Base-by-base conservation (phyloP, 192 early-diverging fungal genomes). In the Borealophlyctis nickersoniae region DNA sequence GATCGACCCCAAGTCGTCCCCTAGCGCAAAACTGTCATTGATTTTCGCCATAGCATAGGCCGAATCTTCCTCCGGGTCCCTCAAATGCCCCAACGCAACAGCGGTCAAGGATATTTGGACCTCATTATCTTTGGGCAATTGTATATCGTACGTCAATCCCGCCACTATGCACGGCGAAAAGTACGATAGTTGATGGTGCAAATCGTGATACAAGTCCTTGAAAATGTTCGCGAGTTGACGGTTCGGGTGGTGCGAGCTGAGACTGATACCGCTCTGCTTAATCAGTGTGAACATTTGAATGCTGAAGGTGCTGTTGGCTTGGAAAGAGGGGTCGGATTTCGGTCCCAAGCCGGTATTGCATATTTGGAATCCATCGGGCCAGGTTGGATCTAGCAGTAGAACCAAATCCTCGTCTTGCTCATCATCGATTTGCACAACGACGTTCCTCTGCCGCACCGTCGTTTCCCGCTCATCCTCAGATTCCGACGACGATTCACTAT, bases 401-500 rank as follows among this genome's bases (percentile, higher is more conserved):
- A 82, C 75, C 31, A 82, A 72, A 58, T 91, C 89, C 66, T 90
- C 88, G 68, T 91, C 89, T 3, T 85, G 83, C 48, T 90, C 89
- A 58, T 91, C 89, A 58, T 91, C 89, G 61, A 91, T 88, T 72
- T 91, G 87, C 24, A 90, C 82, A 1, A 89, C 85, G 23, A 87
- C 82, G 49, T 55, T 62, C 14, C 67, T 62, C 36, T 77, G 67
- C 1, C 56, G 49, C 39, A 39, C 39, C 13, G 62, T 64, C 23
- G 56, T 65, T 23, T 69, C 69, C 49, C 66, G 57, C 22, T 73
- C 72, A 32, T 66, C 60, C 55, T 77, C 80, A 11, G 77, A 74
- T 27, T 79, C 73, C 31, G 58, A 54, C 22, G 78, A 76, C 2
- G 72, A 70, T 23, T 62, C 70, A 27, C 66, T 72, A n/a, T 67